Conservation (phyloP, 495 filamentous ascomycete genomes). For the Aspergillus affinis region DNA sequence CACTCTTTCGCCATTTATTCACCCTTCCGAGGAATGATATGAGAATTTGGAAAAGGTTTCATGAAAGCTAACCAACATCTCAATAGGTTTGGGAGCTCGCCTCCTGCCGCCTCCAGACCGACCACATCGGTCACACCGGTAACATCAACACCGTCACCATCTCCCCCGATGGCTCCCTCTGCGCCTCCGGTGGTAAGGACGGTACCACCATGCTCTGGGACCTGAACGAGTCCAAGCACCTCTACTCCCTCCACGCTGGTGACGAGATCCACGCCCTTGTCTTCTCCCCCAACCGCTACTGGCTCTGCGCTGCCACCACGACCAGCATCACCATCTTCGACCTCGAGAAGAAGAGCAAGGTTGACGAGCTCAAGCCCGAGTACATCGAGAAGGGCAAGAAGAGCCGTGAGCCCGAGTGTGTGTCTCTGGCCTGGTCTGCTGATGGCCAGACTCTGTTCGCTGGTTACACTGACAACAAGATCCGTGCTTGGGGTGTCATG, state of each 20-base stretch:
- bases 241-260: slow-evolving; percentile 98
- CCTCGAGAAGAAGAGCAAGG: slow-evolving; percentile 99
- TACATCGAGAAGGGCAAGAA: slow-evolving; percentile 97
- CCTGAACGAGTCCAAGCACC: slow-evolving; percentile 99
- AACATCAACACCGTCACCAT: slow-evolving; percentile 99
- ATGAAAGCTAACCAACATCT: slow-evolving; percentile 28
- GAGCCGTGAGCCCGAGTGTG: slow-evolving; percentile 97
- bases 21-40: slow-evolving; percentile 2
- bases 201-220: slow-evolving; percentile 99
- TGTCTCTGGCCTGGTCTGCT: slow-evolving; percentile 93
- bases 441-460: slow-evolving; percentile 99
- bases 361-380: slow-evolving; percentile 99
- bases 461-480: slow-evolving; percentile 99
- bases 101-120: slow-evolving; percentile 98
- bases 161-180: slow-evolving; percentile 98
- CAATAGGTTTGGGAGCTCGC: slow-evolving; percentile 97
- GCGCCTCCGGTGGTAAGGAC: slow-evolving; percentile 99
- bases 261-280: slow-evolving; percentile 99
- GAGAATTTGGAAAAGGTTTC: slow-evolving; percentile 6
- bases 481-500: slow-evolving; percentile 99
- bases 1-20: no score
- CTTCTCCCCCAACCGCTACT: slow-evolving; percentile 99
- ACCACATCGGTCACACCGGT: slow-evolving; percentile 99
- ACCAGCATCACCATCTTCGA: slow-evolving; percentile 99
- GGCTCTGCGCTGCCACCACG: slow-evolving; percentile 97